These are phyloP conservation scores for Erodium moschatum DNA, from an alignment of 441 rosid genomes.

Conservation along the genomic window DNA sequence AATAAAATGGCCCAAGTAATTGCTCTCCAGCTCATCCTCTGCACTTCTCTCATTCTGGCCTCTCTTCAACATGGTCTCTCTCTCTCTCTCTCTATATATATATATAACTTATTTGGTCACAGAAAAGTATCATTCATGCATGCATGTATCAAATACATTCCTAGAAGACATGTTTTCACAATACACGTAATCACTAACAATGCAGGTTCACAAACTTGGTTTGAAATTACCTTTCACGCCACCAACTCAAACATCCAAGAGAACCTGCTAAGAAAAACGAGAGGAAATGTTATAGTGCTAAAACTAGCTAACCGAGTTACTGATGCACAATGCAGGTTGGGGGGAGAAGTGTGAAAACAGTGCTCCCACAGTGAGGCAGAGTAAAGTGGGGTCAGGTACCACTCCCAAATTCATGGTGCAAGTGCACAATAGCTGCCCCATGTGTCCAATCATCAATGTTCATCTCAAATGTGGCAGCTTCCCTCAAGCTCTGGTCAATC, in stretches of 20 bases:
- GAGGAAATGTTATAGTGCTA: not conserved
- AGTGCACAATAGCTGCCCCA: slow-evolving; percentile 42
- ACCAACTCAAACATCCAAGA: not conserved
- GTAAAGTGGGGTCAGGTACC: slow-evolving; percentile 25
- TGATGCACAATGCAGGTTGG: slow-evolving; percentile 14
- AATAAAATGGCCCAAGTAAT: not conserved
- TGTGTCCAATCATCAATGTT: slow-evolving; percentile 45
- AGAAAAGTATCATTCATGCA: not conserved
- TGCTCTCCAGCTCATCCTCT: not conserved
- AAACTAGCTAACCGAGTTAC: not conserved
- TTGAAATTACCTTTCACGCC: not conserved
- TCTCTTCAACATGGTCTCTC: slow-evolving; percentile 10
- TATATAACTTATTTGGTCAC: not conserved
- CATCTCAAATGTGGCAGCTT: slow-evolving; percentile 44
- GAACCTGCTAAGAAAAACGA: not conserved
- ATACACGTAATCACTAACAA: not conserved
- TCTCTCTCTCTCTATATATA: not conserved
- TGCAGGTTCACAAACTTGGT: not conserved
- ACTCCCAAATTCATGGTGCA: slow-evolving; percentile 37
- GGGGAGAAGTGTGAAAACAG: slow-evolving; percentile 20
- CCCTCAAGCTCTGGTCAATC: slow-evolving; percentile 42
- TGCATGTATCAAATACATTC: not conserved
- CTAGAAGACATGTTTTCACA: not conserved
- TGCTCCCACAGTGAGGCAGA: slow-evolving; percentile 30
- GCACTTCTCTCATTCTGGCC: slow-evolving; percentile 2